Evolutionary conservation across 2,329 filamentous ascomycete species (phyloP), one percentile per base, ranked within the genome.

Genomic region (Botrytis hyacinthi): DNA sequence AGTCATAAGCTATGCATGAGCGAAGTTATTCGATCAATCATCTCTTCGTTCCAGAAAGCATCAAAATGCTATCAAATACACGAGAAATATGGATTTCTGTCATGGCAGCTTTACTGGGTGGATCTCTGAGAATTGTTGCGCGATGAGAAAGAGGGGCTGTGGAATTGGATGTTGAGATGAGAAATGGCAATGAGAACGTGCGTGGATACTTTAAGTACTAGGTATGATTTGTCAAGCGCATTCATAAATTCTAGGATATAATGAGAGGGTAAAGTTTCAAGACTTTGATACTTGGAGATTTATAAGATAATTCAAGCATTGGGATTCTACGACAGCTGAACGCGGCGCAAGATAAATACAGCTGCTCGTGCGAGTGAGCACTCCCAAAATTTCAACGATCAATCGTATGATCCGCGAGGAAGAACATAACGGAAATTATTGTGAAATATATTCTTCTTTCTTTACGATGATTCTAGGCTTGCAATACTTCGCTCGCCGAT

Each of bases 351-450:
- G 48, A n/a, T 51, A 16, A 16, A n/a, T 51, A n/a, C 26, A 51
- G 12, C 26, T n/a, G 2, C 10, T 14, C 1, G 12, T 51, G 20
- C 48, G n/a, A 26, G 26, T 12, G n/a, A 12, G 2, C 26, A 20
- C 26, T 51, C 4, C 12, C 46, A 44, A 44, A 44, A 18, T 6
- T 51, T n/a, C 48, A 51, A 6, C 26, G 1, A 7, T n/a, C 12
- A 12, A n/a, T n/a, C 1, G 26, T 2, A 7, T 51, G 7, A 7
- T 16, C 26, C 5, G 48, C n/a, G 46, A 48, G 48, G 48, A 14
- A 9, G 22, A 14, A n/a, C 1, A 7, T 3, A n/a, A 51, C 10
- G 0, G 7, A 14, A 7, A 7, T 51, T 14, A 2, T 51, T 14
- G 26, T 5, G 4, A 51, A 14, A 14, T n/a, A 14, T 14, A 6